Evolutionary conservation across 2,329 filamentous ascomycete genomes (phyloP), one percentile per base, ranked within the genome.

Genomic region (Sordariomycetes sp.): DNA sequence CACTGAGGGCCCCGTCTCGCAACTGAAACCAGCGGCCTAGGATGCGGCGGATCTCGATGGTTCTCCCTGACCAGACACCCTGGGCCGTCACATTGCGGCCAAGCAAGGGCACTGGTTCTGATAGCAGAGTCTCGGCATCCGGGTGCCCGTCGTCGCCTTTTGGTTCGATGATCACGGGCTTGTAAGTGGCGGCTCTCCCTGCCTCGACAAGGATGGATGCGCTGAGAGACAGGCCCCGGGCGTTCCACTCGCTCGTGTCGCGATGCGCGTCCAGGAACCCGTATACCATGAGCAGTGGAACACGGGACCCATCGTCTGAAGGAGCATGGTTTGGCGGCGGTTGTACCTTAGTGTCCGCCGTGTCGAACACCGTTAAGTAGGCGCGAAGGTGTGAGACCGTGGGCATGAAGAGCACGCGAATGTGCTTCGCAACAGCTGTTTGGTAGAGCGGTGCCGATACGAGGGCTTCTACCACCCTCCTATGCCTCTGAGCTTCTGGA

Each of bases 331-430:
- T 61, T 14, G 74, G 74, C 2, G 77, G 77, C 2, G 72, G 59
- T 0, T 70, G 60, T 0, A 75, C 64, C 18, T 64, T 69, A 10
- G 74, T 73, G 58, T 73, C 67, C 1, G 64, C 62, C 2, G 69
- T 62, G 20, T 72, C 72, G 60, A 82, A 79, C 56, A 82, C 77
- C 50, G 87, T 77, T 20, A 97, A 77, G 65, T 87, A 89, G 40
- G 89, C 89, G 58, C 90, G 86, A 7, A 96, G 80, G 69, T 89
- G 85, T 24, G 88, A 84, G 58, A 94, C 79, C 2, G 87, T 90
- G 0, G 89, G 84, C 58, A 84, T 81, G 71, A 95, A 97, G 40
- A 82, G 74, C 10, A 92, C 70, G 58, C 81, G 82, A 61, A 95
- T 79, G 64, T 86, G 83, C 34, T 83, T 81, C 8, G 89, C 86